Evolutionary conservation across 257 asterid genomes (phyloP).

Genomic region (Petunia axillaris): DNA sequence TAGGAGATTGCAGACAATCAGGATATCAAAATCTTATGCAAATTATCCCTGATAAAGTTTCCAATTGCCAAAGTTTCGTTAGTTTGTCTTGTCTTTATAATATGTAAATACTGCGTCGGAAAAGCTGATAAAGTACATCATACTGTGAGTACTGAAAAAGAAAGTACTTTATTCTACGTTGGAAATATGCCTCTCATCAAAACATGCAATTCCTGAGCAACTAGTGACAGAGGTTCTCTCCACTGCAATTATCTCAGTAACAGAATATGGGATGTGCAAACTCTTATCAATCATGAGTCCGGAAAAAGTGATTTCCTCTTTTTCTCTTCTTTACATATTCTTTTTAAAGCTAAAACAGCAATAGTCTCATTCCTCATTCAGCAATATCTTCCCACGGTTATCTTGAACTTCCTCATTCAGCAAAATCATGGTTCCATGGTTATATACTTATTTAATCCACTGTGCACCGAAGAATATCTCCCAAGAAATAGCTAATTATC

Average conservation of each 20-base stretch:
- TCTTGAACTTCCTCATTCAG: not conserved
- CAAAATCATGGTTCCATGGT: not conserved
- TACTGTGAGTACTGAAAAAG: too few species aligned
- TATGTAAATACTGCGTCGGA: not conserved
- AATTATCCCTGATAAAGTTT: not conserved
- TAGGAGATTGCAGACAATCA: not conserved
- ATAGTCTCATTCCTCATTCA: conserved; percentile 3
- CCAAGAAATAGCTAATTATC: not conserved
- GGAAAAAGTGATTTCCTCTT: not conserved
- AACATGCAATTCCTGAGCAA: not conserved
- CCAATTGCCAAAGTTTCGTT: not conserved
- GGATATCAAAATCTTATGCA: conserved; percentile 7
- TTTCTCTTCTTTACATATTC: not conserved
- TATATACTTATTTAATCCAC: not conserved
- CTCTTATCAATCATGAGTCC: not conserved
- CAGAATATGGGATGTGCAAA: not conserved
- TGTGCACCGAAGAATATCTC: not conserved
- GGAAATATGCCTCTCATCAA: conserved; percentile 13
- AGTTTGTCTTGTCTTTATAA: not conserved
- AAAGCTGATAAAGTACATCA: not conserved
- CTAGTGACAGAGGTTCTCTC: too few species aligned
- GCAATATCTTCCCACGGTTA: not conserved
- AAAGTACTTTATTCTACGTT: not conserved
- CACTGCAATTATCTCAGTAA: too few species aligned
- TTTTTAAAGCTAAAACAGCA: not conserved